Base-by-base conservation (phyloP, 208 protist species). In the Wallacemonas rigidus region DNA sequence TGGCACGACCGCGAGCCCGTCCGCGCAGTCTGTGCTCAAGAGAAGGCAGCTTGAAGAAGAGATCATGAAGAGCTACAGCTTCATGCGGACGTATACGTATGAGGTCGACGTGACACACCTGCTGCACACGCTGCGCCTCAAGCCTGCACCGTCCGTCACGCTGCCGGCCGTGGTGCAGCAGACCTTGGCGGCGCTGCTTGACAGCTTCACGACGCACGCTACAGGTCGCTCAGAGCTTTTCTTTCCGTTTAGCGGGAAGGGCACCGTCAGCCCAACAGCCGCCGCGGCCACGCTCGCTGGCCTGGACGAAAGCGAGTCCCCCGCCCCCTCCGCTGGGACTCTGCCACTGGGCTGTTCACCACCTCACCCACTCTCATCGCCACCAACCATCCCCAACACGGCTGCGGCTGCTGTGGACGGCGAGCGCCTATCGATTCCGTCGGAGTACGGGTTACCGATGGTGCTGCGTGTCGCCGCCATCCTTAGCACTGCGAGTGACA, bases 51-150 rank as follows among this genome's bases (percentile, higher is more conserved):
- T 87, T 14, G 76, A 78, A 45, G 51, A 69, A 51, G 82, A 87
- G 38, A 64, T 87, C 62, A 67, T 72, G 50, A 44, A 68, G 35
- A 61, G 68, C 38, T 84, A 75, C 68, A 71, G 62, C 7, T 45
- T 50, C 38, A 79, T 86, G 69, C 64, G 76, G 51, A 85, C 75
- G 54, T 95, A 91, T 75, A 58, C 74, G 35, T 79, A 74, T 15
- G 88, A 93, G 70, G 74, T 88, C 3, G 91, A 95, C 61, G 77
- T 89, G 15, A 88, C 91, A 2, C 82, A 87, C 62, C 83, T 95
- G 11, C 76, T 93, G 26, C 76, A 82, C 36, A 67, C 88, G 8
- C 70, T 84, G 65, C 77, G 60, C 14, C 41, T 65, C n/a, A 65
- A 65, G 60, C 40, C 41, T 6, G 17, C 60, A 9, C 15, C 36